Base-by-base conservation (phyloP, 371 early-diverging fungal genomes). In the Nosema granulosis region DNA sequence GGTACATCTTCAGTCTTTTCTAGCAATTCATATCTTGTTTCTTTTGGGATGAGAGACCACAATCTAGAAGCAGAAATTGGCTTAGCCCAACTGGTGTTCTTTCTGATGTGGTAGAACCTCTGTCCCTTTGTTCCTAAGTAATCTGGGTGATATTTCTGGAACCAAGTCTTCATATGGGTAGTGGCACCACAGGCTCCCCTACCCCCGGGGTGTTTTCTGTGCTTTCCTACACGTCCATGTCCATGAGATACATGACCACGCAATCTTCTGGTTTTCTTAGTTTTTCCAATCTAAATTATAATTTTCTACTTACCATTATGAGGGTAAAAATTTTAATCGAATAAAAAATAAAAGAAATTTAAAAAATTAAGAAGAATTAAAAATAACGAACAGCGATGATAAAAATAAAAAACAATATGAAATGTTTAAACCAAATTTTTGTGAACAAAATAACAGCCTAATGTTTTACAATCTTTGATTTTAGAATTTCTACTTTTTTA, bases 81-180 rank as follows among this genome's bases (percentile, higher is more conserved):
- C 71, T 92, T 92, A 83, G 90, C 86, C 90, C 90, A 90, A 88
- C 88, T 87, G 84, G 89, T 84, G 89, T 95, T 93, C 84, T 89
- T 88, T 89, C 93, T 94, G 89, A 89, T 88, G 91, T 95, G 95
- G 92, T 92, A 95, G 87, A 92, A 89, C 79, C 95, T 92, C 95
- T 94, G 94, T 91, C 99, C 99, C 87, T 94, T 94, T 89, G 96
- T 97, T 88, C 99, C 99, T 85, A 95, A 96, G 92, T 94, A 95
- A 87, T 96, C 97, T 82, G 99, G 99, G 89, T 98, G 99, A 92
- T 92, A 97, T 91, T 92, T 95, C 88, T 95, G 94, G 91, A 96
- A 93, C 89, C 93, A 93, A 88, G 93, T 96, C 83, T 95, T 91
- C 91, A 96, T 95, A 87, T 97, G 97, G 88, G 94, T 94, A 87